Conservation (phyloP, 345 rosid genomes). For the Moricandia moricandioides region DNA sequence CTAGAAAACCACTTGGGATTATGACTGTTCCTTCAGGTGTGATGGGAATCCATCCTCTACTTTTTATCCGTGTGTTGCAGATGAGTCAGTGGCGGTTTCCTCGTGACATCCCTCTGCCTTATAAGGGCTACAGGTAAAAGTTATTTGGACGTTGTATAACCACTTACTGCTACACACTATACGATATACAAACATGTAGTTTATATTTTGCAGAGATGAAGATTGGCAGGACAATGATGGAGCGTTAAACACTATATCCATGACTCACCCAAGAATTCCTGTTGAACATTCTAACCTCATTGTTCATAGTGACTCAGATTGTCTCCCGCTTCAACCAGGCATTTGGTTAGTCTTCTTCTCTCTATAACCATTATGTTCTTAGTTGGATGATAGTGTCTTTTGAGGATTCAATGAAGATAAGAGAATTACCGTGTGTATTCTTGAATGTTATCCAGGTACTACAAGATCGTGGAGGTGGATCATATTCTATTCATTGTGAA, state of each 20-base stretch:
- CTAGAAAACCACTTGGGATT: slow-evolving; percentile 53
- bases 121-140: slow-evolving; percentile 81
- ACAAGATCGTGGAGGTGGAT: slow-evolving; percentile 88
- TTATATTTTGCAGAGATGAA: slow-evolving; percentile 61
- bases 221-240: slow-evolving; percentile 98
- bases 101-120: slow-evolving; percentile 61
- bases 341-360: slow-evolving; percentile 62
- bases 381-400: neutral
- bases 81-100: slow-evolving; percentile 84
- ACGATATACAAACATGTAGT: neutral
- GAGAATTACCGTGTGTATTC: neutral
- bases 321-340: slow-evolving; percentile 72
- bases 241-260: slow-evolving; percentile 86
- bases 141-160: neutral
- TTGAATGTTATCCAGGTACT: slow-evolving; percentile 59
- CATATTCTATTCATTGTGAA: slow-evolving; percentile 76
- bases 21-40: slow-evolving; percentile 76
- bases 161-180: neutral
- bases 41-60: slow-evolving; percentile 75
- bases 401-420: neutral
- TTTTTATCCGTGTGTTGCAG: slow-evolving; percentile 79
- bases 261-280: slow-evolving; percentile 90
- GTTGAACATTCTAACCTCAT: slow-evolving; percentile 60
- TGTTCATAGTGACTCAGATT: slow-evolving; percentile 55
- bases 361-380: neutral